Evolutionary conservation across 495 filamentous ascomycete genomes (phyloP).

Genomic region (Geopyxis carbonaria): DNA sequence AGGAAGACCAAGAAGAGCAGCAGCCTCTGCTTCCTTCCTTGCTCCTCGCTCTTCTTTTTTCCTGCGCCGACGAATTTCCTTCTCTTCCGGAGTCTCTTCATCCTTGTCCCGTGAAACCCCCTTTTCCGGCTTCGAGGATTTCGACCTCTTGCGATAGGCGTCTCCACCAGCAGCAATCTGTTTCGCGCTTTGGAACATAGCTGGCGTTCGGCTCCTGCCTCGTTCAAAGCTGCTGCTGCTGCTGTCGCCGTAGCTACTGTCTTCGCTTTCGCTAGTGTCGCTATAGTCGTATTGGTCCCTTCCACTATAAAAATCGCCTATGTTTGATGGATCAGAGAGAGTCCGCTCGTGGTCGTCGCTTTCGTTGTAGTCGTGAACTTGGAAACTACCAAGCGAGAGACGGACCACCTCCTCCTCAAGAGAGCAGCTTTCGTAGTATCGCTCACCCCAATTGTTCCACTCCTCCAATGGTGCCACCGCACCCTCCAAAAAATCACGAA

Average conservation of each 20-base stretch:
- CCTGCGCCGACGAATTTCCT: constrained; percentile 18
- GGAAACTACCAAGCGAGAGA: too few relatives aligned
- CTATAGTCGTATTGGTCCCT: not conserved
- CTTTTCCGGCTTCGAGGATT: constrained; percentile 13
- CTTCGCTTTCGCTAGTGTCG: not conserved
- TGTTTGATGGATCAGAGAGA: too few relatives aligned
- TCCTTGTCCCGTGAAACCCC: constrained; percentile 9
- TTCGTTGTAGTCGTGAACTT: too few relatives aligned
- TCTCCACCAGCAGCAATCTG: constrained; percentile 2
- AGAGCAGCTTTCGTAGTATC: too few relatives aligned
- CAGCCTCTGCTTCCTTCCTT: constrained; percentile 12
- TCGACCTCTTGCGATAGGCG: constrained; percentile 13
- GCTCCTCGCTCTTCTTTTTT: constrained; percentile 18
- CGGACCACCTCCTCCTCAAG: too few relatives aligned
- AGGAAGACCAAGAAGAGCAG: constrained; percentile 6
- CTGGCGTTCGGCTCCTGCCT: not conserved
- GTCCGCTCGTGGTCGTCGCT: too few relatives aligned
- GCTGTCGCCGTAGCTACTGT: not conserved
- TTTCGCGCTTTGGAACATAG: too few relatives aligned
- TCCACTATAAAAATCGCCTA: too few relatives aligned
- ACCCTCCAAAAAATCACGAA: too few relatives aligned
- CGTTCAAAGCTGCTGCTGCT: not conserved
- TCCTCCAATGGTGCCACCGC: too few relatives aligned
- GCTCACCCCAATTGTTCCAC: too few relatives aligned
- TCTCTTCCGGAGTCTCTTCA: constrained; percentile 16